Evolutionary conservation across 371 early-diverging fungal genomes (phyloP).

Genomic region (Mucor ambiguus): DNA sequence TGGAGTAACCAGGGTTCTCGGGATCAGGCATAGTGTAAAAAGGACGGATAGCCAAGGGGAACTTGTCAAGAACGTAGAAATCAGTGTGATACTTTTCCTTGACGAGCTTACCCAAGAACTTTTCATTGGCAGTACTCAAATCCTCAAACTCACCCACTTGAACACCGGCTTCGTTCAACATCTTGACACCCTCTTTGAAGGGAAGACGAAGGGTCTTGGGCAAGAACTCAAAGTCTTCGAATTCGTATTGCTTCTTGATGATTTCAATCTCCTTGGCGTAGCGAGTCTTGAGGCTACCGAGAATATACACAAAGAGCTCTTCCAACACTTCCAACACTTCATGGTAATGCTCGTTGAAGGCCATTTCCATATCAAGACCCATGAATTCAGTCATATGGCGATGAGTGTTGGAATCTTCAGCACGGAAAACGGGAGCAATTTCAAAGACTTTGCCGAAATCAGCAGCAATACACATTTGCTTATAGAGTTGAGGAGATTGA

Average conservation of each 20-base stretch:
- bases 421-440: slow-evolving; percentile 99
- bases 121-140: slow-evolving; percentile 93
- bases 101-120: slow-evolving; percentile 91
- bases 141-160: slow-evolving; percentile 96
- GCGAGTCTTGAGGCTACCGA: slow-evolving; percentile 84
- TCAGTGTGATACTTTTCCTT: slow-evolving; percentile 97
- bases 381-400: slow-evolving; percentile 99
- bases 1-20: slow-evolving; percentile 84
- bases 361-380: slow-evolving; percentile 99
- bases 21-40: slow-evolving; percentile 99
- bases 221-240: slow-evolving; percentile 89
- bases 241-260: slow-evolving; percentile 92
- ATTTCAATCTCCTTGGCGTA: slow-evolving; percentile 86
- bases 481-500: slow-evolving; percentile 99
- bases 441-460: slow-evolving; percentile 99
- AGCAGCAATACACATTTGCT: slow-evolving; percentile 99
- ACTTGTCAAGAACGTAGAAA: slow-evolving; percentile 99
- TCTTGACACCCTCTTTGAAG: slow-evolving; percentile 90
- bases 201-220: slow-evolving; percentile 89
- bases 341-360: slow-evolving; percentile 97
- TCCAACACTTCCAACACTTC: slow-evolving; percentile 94
- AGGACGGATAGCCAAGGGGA: slow-evolving; percentile 96
- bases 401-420: slow-evolving; percentile 99
- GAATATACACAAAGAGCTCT: slow-evolving; percentile 91
- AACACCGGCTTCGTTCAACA: slow-evolving; percentile 91